A percentile compares a stretch with the other conserved stretches of the same genome.
These are phyloP conservation scores for Clitocybe nebularis DNA, from an alignment of 1,284 basidiomycete genomes.

Conservation along the genomic window DNA sequence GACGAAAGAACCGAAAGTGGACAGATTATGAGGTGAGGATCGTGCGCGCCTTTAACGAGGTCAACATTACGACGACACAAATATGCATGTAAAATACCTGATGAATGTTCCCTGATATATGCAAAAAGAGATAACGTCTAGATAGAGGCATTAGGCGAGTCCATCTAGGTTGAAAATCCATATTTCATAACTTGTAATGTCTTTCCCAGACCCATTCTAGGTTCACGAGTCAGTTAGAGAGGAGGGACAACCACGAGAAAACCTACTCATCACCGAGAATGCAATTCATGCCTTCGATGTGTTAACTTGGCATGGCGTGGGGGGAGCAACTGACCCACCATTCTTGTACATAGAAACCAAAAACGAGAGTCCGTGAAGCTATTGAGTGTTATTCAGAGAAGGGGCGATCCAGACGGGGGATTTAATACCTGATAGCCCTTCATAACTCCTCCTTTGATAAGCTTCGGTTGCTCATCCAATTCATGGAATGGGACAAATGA, in stretches of 20 bases:
- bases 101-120: conserved; percentile 43
- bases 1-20: conserved; percentile 58
- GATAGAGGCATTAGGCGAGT: background rate
- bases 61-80: too few species aligned
- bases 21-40: conserved; percentile 58
- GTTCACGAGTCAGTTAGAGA: conserved; percentile 1
- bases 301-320: conserved; percentile 3
- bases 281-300: conserved; percentile 47
- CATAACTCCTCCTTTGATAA: conserved; percentile 45
- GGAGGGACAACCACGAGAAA: background rate
- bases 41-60: conserved; percentile 26
- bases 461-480: conserved; percentile 40
- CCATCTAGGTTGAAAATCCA: background rate
- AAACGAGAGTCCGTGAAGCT: conserved; percentile 52
- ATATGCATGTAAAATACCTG: conserved; percentile 29
- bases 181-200: conserved; percentile 46
- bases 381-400: background rate
- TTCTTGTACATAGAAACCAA: conserved; percentile 55
- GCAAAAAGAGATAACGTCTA: conserved; percentile 59
- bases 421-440: conserved; percentile 53
- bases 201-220: conserved; percentile 61
- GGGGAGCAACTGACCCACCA: conserved; percentile 28
- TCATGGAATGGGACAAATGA: conserved; percentile 34
- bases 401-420: conserved; percentile 1
- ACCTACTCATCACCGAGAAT: conserved; percentile 58